Evolutionary conservation across 2,329 filamentous ascomycete species (phyloP), one percentile per base, ranked within the genome.

Genomic region (Teratosphaeria gauchensis): DNA sequence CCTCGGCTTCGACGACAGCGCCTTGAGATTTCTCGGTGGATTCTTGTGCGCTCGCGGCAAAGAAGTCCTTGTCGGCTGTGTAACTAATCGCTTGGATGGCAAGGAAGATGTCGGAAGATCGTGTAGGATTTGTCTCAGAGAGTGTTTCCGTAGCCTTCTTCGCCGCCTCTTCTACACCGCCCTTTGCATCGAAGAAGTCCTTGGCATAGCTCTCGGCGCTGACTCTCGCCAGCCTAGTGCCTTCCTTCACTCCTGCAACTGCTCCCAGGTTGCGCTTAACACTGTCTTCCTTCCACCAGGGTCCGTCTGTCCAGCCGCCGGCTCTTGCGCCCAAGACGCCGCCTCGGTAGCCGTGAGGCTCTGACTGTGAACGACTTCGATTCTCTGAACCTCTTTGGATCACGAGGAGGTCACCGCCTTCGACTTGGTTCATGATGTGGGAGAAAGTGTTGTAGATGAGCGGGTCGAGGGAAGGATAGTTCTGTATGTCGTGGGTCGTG

Each of bases 371-470:
- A 24, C 70, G 85, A 32, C 84, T 85, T 53, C 86, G 83, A 54
- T 86, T 89, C 75, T 97, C 94, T 61, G 90, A 88, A 21, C 94
- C 94, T 42, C 92, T 89, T 76, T 99, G 94, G 61, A 97, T 85
- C 58, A 99, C 94, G 57, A 97, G 82, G 19, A 99, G 81, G 69
- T 97, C 94, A 58, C 94, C 94, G 64, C 94, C 94, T 76, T 99
- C 94, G 53, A 99, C 94, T 76, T 99, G 94, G n/a, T 91, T 84
- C 94, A 99, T 99, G 69, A 99, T 92, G 56, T 91, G 87, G 58
- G 88, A 88, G 77, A 99, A 99, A 63, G 94, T 91, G 59, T 83
- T 83, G 75, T 97, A 90, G 67, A 97, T 90, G 57, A 96, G 82
- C 19, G 92, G 91, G 72, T 97, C 92, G 66, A 99, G 84, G 19